Base-by-base conservation (phyloP, 495 filamentous ascomycete species). In the Choiromyces venosus region DNA sequence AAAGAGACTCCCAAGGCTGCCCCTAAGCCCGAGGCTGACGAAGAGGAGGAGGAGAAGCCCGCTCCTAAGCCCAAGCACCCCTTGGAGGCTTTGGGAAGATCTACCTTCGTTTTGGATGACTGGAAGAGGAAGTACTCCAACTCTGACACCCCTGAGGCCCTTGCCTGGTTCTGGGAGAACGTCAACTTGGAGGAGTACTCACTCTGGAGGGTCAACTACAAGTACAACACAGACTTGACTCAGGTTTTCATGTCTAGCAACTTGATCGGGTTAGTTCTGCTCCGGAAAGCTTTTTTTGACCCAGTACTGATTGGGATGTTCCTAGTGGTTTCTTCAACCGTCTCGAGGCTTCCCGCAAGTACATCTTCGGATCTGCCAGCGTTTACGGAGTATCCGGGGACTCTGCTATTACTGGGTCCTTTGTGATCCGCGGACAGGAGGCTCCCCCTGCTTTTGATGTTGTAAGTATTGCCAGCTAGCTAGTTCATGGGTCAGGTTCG, bases 81-180 rank as follows among this genome's bases (percentile, higher is more conserved):
- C 74, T 87, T 96, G 75, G 95, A 97, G 84, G 86, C 88, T 78
- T 90, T 98, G 46, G 89, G 89, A 74, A 91, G 88, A 83, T 87
- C 96, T 65, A 90, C 89, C 67, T 85, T 98, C 81, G 85, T 88
- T 75, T 88, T 98, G 70, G 95, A 99, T 81, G 95, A 99, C 82
- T 96, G 91, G 92, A 99, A 99, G 90, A 93, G 94, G 80, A 89
- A 91, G 83, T 99, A 97, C 90, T 98, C 96, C 81, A 99, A 99
- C 89, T 87, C 91, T 76, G 94, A 98, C 66, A 94, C 92, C 72
- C 92, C 91, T 65, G 89, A 85, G 61, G 92, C 94, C 78, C 84
- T 98, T 77, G 93, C 94, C 82, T 99, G 94, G 92, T 98, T 99
- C 89, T 99, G 94, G 94, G 88, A 97, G 86, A 90, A 96, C 82